phyloP scores from a whole-genome alignment of 2,329 filamentous ascomycete genomes.

The Pyrenochaeta sp. region DNA sequence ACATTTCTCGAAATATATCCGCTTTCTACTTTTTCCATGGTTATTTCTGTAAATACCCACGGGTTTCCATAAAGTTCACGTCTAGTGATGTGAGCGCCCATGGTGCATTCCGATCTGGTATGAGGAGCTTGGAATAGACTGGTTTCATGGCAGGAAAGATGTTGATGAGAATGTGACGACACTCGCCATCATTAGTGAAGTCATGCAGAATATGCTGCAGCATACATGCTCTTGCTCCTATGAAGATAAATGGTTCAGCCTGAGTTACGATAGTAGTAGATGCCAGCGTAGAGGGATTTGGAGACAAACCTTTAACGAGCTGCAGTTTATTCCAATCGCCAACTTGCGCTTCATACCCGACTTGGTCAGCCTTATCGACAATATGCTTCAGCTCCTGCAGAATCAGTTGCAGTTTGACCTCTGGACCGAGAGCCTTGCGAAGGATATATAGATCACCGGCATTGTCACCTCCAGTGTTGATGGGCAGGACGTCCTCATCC shows the following conservation, averaged over 20 bases:
- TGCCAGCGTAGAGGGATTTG: background rate
- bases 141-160: conserved; percentile 16
- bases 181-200: conserved; percentile 10
- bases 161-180: conserved; percentile 9
- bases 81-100: conserved; percentile 13
- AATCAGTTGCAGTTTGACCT: conserved; percentile 13
- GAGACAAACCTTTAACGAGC: conserved; percentile 6
- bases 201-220: conserved; percentile 13
- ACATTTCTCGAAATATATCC: too few species aligned
- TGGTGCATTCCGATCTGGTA: conserved; percentile 11
- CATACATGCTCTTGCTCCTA: conserved; percentile 12
- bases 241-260: background rate
- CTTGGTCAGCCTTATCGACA: conserved; percentile 7
- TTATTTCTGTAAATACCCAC: too few species aligned
- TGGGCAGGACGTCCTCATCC: conserved; percentile 8
- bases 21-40: too few species aligned
- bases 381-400: conserved; percentile 21
- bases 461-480: conserved; percentile 10
- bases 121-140: conserved; percentile 13
- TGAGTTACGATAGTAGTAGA: background rate
- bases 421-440: conserved; percentile 6
- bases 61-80: conserved; percentile 15
- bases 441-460: conserved; percentile 7
- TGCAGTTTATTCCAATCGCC: conserved; percentile 11
- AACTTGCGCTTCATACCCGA: conserved; percentile 13